phyloP scores from a whole-genome alignment of 331 rosid genomes.

The Arachis monticola region DNA sequence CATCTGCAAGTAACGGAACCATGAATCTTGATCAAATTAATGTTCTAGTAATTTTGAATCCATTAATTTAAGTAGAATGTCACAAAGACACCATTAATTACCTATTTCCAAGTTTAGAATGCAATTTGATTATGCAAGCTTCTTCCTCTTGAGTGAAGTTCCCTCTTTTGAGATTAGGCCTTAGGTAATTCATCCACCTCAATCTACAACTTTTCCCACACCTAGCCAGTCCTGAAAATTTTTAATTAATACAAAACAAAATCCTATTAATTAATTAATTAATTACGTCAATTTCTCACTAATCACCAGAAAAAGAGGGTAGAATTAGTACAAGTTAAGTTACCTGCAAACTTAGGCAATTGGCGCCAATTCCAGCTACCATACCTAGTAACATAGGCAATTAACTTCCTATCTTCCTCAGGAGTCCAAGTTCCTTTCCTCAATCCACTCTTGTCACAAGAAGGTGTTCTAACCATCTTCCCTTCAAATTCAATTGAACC shows the following conservation, averaged over 20 bases:
- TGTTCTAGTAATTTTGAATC: neutral
- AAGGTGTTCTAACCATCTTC: constrained; percentile 73
- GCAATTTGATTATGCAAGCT: constrained; percentile 54
- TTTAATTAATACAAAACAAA: neutral
- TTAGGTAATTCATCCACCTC: constrained; percentile 79
- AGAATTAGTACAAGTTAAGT: neutral
- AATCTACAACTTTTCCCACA: constrained; percentile 83
- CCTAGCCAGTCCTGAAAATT: constrained; percentile 52
- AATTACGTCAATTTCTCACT: neutral
- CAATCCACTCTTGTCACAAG: constrained; percentile 56
- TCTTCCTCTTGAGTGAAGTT: constrained; percentile 64
- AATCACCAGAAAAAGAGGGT: neutral
- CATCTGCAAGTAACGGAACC: constrained; percentile 50
- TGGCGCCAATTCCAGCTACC: constrained; percentile 97
- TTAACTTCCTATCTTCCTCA: constrained; percentile 71
- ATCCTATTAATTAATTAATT: neutral
- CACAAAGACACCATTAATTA: constrained; percentile 18
- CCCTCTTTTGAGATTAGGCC: constrained; percentile 77
- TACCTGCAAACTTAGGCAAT: constrained; percentile 84
- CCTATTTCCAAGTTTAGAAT: constrained; percentile 61
- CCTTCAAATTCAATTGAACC: neutral
- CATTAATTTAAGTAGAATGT: neutral
- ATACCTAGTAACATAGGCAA: constrained; percentile 73
- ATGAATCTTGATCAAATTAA: neutral
- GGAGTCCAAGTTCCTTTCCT: constrained; percentile 85